These are phyloP conservation scores for Elsinoe necatrix DNA, from an alignment of 2,329 filamentous ascomycete species.

Conservation along the genomic window DNA sequence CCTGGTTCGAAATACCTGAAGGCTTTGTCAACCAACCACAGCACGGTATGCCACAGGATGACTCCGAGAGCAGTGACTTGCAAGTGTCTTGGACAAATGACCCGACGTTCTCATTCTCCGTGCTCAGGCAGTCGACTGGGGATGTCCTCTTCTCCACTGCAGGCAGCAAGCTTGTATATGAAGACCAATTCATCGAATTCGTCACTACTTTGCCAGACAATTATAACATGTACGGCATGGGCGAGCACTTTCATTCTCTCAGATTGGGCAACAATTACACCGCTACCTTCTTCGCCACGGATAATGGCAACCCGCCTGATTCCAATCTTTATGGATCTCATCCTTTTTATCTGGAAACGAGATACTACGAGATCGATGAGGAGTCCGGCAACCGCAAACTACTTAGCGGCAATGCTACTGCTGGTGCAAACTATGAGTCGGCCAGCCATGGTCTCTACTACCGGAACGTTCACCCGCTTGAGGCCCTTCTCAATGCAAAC, in stretches of 20 bases:
- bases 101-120: slow-evolving; percentile 49
- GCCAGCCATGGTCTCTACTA: slow-evolving; percentile 70
- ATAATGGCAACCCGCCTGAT: slow-evolving; percentile 57
- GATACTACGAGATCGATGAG: slow-evolving; percentile 56
- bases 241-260: slow-evolving; percentile 63
- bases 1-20: slow-evolving; percentile 55
- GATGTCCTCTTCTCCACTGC: slow-evolving; percentile 62
- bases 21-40: slow-evolving; percentile 52
- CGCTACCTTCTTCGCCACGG: slow-evolving; percentile 59
- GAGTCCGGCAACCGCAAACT: slow-evolving; percentile 44
- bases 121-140: slow-evolving; percentile 49
- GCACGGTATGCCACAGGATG: slow-evolving; percentile 32
- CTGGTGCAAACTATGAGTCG: slow-evolving; percentile 50
- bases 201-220: slow-evolving; percentile 56
- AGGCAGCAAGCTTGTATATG: slow-evolving; percentile 58
- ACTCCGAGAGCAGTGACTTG: slow-evolving; percentile 40
- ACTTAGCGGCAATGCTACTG: slow-evolving; percentile 45
- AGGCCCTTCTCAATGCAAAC: slow-evolving; percentile 55
- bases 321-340: slow-evolving; percentile 67
- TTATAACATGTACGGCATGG: slow-evolving; percentile 69
- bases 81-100: slow-evolving; percentile 49
- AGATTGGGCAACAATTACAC: slow-evolving; percentile 66
- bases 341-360: slow-evolving; percentile 70
- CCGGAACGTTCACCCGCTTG: slow-evolving; percentile 60
- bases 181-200: slow-evolving; percentile 72